Evolutionary conservation across 2,329 filamentous ascomycete species (phyloP).

Genomic region (Botryotinia calthae): DNA sequence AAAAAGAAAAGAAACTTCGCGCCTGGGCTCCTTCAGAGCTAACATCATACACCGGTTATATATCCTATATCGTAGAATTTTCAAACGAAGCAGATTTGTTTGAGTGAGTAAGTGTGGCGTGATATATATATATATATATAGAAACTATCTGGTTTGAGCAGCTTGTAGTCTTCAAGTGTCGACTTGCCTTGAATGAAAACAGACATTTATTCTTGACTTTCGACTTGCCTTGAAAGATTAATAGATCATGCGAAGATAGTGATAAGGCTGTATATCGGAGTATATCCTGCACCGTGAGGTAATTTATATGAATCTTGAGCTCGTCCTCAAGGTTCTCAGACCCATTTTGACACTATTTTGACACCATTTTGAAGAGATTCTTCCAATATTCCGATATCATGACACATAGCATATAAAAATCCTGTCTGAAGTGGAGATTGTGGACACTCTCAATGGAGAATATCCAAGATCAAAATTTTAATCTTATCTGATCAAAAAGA

Average conservation of each 20-base stretch:
- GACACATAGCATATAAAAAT: neutral
- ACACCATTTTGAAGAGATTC: neutral
- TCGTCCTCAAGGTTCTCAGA: neutral
- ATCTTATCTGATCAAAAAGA: slow-evolving; percentile 20
- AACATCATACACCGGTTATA: neutral
- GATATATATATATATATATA: neutral
- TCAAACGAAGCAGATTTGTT: too few species aligned
- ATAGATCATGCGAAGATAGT: neutral
- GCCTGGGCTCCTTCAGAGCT: too few species aligned
- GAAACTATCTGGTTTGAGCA: neutral
- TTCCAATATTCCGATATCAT: neutral
- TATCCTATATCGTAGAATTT: neutral
- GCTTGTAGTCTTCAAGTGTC: neutral
- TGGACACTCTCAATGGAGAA: neutral
- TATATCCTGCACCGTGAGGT: neutral
- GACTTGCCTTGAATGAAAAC: neutral
- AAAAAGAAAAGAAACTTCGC: neutral
- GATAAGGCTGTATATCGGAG: neutral
- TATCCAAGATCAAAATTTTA: neutral
- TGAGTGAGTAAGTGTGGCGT: neutral
- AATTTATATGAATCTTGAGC: neutral
- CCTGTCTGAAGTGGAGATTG: neutral
- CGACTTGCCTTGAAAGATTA: neutral
- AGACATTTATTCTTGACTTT: neutral
- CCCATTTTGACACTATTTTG: neutral